Evolutionary conservation across 192 early-diverging fungal genomes (phyloP).

Genomic region (Mortierella alpina): DNA sequence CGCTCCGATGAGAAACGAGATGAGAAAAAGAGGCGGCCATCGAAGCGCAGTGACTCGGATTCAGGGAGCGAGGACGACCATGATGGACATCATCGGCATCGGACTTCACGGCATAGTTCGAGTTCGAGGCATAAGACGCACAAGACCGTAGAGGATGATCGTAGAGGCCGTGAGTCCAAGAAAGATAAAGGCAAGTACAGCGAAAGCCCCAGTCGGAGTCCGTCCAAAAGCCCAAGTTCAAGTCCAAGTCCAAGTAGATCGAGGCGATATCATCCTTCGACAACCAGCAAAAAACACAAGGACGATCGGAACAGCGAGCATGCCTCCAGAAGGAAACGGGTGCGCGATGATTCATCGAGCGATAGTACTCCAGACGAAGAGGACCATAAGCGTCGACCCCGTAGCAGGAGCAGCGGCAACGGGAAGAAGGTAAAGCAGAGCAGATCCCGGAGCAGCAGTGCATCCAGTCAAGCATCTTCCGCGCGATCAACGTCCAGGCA

Average conservation of each 20-base stretch:
- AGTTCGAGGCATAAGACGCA: conserved; percentile 1
- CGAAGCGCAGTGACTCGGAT: background rate
- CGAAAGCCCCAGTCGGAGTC: background rate
- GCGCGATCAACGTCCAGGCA: background rate
- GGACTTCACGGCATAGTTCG: background rate
- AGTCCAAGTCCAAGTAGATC: conserved; percentile 3
- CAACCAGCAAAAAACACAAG: background rate
- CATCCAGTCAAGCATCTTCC: too few relatives aligned
- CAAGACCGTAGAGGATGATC: background rate
- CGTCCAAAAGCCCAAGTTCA: conserved; percentile 2
- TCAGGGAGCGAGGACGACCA: background rate
- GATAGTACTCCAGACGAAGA: too few relatives aligned
- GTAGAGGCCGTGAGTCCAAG: background rate
- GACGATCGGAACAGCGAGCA: background rate
- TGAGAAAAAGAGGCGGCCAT: background rate
- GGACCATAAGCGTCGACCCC: background rate
- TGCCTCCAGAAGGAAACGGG: background rate
- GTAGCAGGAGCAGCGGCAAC: background rate
- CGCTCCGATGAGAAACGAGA: background rate
- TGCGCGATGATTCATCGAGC: background rate
- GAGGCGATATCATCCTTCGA: conserved; percentile 1
- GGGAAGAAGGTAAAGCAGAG: conserved; percentile 5
- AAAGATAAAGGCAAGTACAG: background rate
- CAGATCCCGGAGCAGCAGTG: background rate
- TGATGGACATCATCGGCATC: background rate